Conservation (phyloP, 805 yeast species). For the Lachancea thermotolerans region DNA sequence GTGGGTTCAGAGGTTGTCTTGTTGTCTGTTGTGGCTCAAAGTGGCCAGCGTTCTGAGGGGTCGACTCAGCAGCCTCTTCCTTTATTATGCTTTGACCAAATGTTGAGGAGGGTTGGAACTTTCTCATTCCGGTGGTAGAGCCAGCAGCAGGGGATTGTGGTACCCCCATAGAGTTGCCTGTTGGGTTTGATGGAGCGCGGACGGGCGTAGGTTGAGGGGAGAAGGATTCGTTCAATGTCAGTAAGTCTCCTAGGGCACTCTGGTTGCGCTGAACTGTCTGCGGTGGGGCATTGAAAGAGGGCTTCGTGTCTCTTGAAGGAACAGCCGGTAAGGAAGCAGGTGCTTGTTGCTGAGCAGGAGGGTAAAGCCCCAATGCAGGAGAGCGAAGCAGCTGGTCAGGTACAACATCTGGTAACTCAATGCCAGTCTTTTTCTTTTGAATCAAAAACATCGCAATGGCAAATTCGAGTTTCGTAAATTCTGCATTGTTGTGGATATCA, state of each 20-base stretch:
- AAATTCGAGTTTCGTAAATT: conserved; percentile 74
- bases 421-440: conserved; percentile 75
- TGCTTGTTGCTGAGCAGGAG: conserved; percentile 13
- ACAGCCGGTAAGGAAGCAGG: conserved; percentile 19
- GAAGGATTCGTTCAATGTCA: conserved; percentile 52
- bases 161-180: conserved; percentile 6
- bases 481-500: conserved; percentile 80
- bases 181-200: conserved; percentile 23
- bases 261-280: conserved; percentile 25
- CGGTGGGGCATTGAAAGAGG: conserved; percentile 18
- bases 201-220: conserved; percentile 26
- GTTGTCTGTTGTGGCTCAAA: neutral
- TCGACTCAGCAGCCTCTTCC: conserved; percentile 19
- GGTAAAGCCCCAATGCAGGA: conserved; percentile 27
- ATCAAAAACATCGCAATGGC: conserved; percentile 91
- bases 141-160: conserved; percentile 18
- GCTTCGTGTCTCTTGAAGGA: conserved; percentile 36
- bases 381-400: conserved; percentile 54
- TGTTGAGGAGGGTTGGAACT: conserved; percentile 73
- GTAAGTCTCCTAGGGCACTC: conserved; percentile 60
- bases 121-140: conserved; percentile 31
- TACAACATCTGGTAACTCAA: conserved; percentile 66
- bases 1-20: neutral
- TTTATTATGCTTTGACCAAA: conserved; percentile 71
- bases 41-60: conserved; percentile 23